phyloP scores from a whole-genome alignment of 306 rosid genomes.

The Mimosa pudica region DNA sequence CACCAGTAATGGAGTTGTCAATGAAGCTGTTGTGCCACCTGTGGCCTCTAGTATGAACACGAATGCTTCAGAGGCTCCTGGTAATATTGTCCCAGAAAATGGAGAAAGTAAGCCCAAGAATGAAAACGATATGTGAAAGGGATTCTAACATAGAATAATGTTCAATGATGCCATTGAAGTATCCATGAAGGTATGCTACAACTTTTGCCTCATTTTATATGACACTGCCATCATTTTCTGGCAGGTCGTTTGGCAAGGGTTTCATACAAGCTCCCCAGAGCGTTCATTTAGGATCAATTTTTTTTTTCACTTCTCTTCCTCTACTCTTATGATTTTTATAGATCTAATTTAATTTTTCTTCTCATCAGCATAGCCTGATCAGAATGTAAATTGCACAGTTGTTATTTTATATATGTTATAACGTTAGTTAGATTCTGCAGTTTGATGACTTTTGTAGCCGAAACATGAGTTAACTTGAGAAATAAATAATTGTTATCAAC shows the following conservation, averaged over 20 bases:
- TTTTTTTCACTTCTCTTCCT: conserved; percentile 34
- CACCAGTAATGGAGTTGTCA: conserved; percentile 55
- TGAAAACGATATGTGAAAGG: conserved; percentile 51
- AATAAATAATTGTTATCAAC: conserved; percentile 12
- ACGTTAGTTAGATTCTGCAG: conserved; percentile 29
- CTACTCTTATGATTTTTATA: conserved; percentile 45
- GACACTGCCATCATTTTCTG: conserved; percentile 31
- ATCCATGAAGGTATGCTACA: conserved; percentile 43
- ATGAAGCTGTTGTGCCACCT: conserved; percentile 41
- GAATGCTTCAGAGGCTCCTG: conserved; percentile 41
- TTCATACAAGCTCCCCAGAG: conserved; percentile 36
- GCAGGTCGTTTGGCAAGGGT: conserved; percentile 38
- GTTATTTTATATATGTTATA: conserved; percentile 50
- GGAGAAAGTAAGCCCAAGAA: conserved; percentile 54
- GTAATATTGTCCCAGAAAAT: conserved; percentile 58
- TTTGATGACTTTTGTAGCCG: conserved; percentile 10
- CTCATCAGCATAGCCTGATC: conserved; percentile 52
- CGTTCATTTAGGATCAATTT: conserved; percentile 46
- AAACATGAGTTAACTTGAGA: conserved; percentile 16
- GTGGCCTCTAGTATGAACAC: conserved; percentile 42
- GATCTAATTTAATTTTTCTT: conserved; percentile 57
- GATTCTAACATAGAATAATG: conserved; percentile 42
- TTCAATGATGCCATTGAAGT: conserved; percentile 35
- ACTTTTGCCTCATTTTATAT: conserved; percentile 31
- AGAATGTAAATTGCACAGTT: conserved; percentile 65